Evolutionary conservation across 2,329 filamentous ascomycete species (phyloP).

Genomic region (Aureobasidium melanogenum): DNA sequence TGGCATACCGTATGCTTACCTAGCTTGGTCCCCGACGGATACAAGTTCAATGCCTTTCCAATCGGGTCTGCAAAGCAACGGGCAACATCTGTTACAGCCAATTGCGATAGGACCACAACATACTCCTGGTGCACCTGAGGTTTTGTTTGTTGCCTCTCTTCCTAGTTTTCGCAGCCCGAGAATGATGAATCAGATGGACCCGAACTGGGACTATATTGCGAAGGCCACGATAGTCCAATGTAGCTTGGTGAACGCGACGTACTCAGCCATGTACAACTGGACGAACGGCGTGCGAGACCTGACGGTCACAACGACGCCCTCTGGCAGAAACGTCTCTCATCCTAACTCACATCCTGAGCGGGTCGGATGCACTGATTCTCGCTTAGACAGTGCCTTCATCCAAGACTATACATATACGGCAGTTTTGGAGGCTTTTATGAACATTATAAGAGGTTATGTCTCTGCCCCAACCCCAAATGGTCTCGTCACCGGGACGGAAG

Average conservation of each 20-base stretch:
- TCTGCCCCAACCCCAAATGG: neutral
- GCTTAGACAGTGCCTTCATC: neutral
- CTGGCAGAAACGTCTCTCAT: neutral
- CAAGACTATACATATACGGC: neutral
- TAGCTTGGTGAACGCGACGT: neutral
- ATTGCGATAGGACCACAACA: neutral
- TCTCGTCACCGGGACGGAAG: neutral
- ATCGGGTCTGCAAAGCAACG: no score
- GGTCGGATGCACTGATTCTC: neutral
- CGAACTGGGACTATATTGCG: neutral
- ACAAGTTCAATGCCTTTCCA: neutral
- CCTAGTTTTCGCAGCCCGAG: neutral
- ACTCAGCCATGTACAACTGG: neutral
- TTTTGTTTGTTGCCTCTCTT: neutral
- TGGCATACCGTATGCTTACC: neutral
- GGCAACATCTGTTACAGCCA: neutral
- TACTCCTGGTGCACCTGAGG: neutral
- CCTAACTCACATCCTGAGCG: neutral
- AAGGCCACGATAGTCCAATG: neutral
- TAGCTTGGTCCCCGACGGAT: neutral
- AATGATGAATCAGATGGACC: neutral
- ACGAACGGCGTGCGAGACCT: neutral
- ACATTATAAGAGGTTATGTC: neutral
- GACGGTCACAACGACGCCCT: neutral
- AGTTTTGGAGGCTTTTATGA: neutral